Percentiles rank a stretch among this genome's conserved stretches.
Evolutionary conservation across 129 eudicot species (phyloP).

Genomic region (Oenanthe sinensis): DNA sequence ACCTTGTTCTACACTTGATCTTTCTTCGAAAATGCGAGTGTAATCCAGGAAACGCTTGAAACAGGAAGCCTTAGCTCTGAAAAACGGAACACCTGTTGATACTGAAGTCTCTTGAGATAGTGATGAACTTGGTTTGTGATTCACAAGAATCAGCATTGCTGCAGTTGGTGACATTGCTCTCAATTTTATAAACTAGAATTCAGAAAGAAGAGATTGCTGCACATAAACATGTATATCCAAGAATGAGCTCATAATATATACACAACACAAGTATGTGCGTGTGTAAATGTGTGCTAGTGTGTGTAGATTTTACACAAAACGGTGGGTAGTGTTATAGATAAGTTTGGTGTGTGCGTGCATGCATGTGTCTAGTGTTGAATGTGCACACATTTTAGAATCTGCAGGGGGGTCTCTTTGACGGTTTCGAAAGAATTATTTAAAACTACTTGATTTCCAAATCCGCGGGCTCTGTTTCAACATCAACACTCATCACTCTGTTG

Average conservation of each 20-base stretch:
- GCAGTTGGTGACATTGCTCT: conserved; percentile 19
- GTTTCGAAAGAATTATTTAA: background rate
- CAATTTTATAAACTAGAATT: background rate
- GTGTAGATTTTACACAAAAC: background rate
- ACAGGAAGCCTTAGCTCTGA: background rate
- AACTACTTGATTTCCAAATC: background rate
- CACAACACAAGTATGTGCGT: background rate
- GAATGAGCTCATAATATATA: background rate
- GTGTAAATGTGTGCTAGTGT: background rate
- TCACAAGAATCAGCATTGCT: conserved; percentile 16
- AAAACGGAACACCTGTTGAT: background rate
- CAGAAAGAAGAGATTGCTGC: background rate
- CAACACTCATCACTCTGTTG: background rate
- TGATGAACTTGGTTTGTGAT: background rate
- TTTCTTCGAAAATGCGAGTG: background rate
- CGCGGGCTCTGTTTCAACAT: background rate
- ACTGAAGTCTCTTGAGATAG: background rate
- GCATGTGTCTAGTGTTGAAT: background rate
- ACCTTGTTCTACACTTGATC: background rate
- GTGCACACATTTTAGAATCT: background rate
- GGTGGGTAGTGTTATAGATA: background rate
- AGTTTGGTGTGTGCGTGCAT: conserved; percentile 1
- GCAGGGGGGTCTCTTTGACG: background rate
- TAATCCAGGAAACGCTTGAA: background rate
- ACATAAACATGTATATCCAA: background rate